These are phyloP conservation scores for Durotheca rogersii DNA, from an alignment of 495 filamentous ascomycete species.

Conservation along the genomic window DNA sequence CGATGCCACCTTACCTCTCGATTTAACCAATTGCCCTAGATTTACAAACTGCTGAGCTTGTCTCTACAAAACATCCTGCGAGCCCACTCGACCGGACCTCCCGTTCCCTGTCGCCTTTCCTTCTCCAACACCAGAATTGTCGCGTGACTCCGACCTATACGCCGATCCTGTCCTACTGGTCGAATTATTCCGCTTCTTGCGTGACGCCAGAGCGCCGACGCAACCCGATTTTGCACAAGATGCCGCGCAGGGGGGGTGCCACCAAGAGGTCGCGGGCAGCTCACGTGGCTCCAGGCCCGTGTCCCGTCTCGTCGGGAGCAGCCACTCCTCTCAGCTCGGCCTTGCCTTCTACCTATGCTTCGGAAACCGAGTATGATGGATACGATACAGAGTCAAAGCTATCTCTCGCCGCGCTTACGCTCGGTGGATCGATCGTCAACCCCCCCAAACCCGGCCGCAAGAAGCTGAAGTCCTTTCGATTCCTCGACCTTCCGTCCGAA, in stretches of 20 bases:
- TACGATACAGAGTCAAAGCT: constrained; percentile 33
- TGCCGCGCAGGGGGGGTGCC: constrained; percentile 37
- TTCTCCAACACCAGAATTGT: constrained; percentile 16
- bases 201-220: no score
- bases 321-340: constrained; percentile 42
- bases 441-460: constrained; percentile 21
- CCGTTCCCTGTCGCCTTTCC: not conserved
- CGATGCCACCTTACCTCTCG: constrained; percentile 22
- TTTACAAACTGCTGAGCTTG: constrained; percentile 7
- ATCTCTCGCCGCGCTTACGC: constrained; percentile 36
- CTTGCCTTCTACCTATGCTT: constrained; percentile 45
- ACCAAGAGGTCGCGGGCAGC: constrained; percentile 37
- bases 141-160: constrained; percentile 20
- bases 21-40: constrained; percentile 22
- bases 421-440: constrained; percentile 26
- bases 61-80: constrained; percentile 3
- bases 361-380: constrained; percentile 45
- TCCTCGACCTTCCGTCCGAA: constrained; percentile 77
- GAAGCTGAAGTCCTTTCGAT: constrained; percentile 58
- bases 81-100: not conserved
- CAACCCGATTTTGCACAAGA: no score
- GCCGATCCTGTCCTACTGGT: constrained; percentile 1
- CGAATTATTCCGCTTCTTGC: no score
- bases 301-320: constrained; percentile 36
- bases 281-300: constrained; percentile 24